Conservation (phyloP, 139 green algal species). For the Tetradesmus lagerheimii region DNA sequence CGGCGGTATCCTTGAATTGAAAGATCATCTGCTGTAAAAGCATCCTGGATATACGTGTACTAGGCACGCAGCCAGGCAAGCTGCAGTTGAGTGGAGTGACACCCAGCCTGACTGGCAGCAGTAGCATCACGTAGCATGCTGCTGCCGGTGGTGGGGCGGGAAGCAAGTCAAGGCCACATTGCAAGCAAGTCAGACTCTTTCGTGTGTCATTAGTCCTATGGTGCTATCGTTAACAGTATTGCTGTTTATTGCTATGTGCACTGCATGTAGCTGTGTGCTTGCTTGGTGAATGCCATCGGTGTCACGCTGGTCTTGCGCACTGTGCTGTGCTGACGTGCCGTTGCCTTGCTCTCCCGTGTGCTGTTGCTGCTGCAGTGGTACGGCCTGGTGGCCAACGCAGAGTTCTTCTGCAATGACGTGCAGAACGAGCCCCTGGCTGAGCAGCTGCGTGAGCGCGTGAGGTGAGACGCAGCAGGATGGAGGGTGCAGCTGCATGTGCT, state of each 20-base stretch:
- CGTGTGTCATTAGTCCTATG: too few relatives aligned
- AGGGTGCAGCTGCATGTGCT: background rate
- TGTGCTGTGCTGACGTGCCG: background rate
- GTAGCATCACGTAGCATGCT: background rate
- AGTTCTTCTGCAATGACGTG: slow-evolving; percentile 92
- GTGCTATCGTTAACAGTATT: too few relatives aligned
- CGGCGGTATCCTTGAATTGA: background rate
- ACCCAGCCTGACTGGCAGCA: background rate
- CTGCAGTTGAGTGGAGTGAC: background rate
- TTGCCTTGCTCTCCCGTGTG: background rate
- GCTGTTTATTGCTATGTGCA: background rate
- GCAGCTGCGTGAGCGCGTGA: slow-evolving; percentile 88
- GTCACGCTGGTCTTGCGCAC: background rate
- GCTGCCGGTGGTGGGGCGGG: background rate
- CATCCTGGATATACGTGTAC: background rate
- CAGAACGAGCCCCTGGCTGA: slow-evolving; percentile 94
- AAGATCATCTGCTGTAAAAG: background rate
- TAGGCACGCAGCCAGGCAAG: background rate
- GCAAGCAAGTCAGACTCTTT: too few relatives aligned
- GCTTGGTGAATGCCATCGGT: too few relatives aligned
- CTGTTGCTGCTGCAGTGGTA: slow-evolving; percentile 72
- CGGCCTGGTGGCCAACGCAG: slow-evolving; percentile 82
- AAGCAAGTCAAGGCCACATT: too few relatives aligned
- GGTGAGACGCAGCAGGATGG: slow-evolving; percentile 62
- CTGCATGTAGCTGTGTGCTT: background rate